phyloP scores from a whole-genome alignment of 148 eudicot species.

The Rhododendron vialii region DNA sequence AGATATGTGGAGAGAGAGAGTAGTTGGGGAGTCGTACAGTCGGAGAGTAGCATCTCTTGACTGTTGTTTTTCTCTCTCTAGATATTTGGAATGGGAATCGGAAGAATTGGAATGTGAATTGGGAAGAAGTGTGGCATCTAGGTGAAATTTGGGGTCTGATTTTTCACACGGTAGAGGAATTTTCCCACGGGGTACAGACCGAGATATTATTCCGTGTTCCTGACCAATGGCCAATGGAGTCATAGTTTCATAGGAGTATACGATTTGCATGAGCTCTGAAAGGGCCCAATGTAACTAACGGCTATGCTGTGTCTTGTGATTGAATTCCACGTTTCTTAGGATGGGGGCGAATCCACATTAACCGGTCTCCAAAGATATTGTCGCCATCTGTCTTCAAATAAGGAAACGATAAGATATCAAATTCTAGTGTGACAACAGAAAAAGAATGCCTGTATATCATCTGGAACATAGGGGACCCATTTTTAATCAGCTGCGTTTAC shows the following conservation, averaged over 20 bases:
- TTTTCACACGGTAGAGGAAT: not conserved
- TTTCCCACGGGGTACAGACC: not conserved
- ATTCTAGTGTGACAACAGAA: too few species aligned
- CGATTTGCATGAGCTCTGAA: not conserved
- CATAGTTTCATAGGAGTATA: not conserved
- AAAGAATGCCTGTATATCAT: too few species aligned
- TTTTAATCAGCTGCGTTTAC: not conserved
- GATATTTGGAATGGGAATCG: not conserved
- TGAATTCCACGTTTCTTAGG: not conserved
- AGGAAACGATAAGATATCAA: too few species aligned
- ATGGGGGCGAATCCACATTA: not conserved
- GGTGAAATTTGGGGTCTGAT: not conserved
- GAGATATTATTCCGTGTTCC: not conserved
- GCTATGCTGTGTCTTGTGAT: not conserved
- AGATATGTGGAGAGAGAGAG: not conserved
- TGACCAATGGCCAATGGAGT: not conserved
- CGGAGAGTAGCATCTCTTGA: not conserved
- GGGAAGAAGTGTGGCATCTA: not conserved
- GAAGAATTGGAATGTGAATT: not conserved
- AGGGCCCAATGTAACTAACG: not conserved
- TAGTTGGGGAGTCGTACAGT: not conserved
- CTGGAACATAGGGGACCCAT: not conserved
- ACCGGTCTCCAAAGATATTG: not conserved
- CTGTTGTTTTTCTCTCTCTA: not conserved
- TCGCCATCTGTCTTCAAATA: not conserved